A percentile compares a stretch with the other conserved stretches of the same genome.
These are phyloP conservation scores for Ogataea glucozyma DNA, from an alignment of 805 yeast genomes.

Conservation along the genomic window DNA sequence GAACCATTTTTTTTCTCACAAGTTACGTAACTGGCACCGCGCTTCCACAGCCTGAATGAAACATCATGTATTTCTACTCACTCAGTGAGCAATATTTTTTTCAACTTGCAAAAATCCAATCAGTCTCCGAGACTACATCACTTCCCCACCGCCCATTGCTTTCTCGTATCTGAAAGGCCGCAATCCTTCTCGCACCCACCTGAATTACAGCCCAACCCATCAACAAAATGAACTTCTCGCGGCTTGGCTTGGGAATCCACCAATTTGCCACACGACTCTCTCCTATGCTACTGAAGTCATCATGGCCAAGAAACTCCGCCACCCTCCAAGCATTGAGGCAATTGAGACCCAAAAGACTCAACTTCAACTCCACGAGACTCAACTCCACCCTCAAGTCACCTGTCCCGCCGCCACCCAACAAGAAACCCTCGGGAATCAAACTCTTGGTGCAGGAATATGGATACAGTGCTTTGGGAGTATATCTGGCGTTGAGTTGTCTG, in stretches of 20 bases:
- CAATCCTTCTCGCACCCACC: too few relatives aligned
- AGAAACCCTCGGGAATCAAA: slow-evolving; percentile 51
- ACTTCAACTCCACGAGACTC: slow-evolving; percentile 14
- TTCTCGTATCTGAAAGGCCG: too few relatives aligned
- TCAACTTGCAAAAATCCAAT: too few relatives aligned
- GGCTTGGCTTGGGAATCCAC: neutral
- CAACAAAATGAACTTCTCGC: neutral
- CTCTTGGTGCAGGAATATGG: slow-evolving; percentile 84
- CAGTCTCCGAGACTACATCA: too few relatives aligned
- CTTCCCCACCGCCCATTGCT: too few relatives aligned
- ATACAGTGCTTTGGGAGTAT: slow-evolving; percentile 85
- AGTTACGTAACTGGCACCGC: too few relatives aligned
- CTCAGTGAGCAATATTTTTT: too few relatives aligned
- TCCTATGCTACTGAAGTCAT: neutral
- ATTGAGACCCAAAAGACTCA: neutral
- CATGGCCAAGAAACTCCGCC: neutral
- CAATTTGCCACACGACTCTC: slow-evolving; percentile 3
- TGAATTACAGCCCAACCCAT: neutral
- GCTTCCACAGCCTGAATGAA: too few relatives aligned
- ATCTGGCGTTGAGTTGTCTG: slow-evolving; percentile 65
- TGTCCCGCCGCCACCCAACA: slow-evolving; percentile 13
- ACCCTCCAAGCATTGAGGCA: neutral
- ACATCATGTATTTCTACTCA: too few relatives aligned
- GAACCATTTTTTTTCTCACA: too few relatives aligned
- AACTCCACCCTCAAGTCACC: slow-evolving; percentile 18